phyloP scores from a whole-genome alignment of 2,329 filamentous ascomycete species.

The Neodidymelliopsis sp. region DNA sequence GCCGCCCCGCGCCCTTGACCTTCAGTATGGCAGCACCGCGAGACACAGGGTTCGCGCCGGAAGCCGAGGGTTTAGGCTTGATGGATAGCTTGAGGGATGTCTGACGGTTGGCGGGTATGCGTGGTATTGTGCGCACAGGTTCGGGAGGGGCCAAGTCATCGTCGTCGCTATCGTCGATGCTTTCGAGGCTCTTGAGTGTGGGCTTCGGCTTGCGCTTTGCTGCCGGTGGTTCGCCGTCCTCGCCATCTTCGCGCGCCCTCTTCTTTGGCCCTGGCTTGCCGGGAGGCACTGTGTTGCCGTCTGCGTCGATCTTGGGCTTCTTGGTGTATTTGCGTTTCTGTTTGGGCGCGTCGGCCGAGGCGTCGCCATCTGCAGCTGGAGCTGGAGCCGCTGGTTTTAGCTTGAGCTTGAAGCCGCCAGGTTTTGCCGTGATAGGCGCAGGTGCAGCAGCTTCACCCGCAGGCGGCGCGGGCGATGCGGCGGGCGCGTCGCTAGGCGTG shows the following conservation, averaged over 20 bases:
- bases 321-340: conserved; percentile 54
- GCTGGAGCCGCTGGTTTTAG: conserved; percentile 34
- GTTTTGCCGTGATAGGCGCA: conserved; percentile 21
- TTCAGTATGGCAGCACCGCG: conserved; percentile 40
- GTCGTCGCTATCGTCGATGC: conserved; percentile 33
- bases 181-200: conserved; percentile 42
- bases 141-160: conserved; percentile 32
- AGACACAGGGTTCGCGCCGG: conserved; percentile 17
- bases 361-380: conserved; percentile 34
- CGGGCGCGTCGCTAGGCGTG: conserved; percentile 30
- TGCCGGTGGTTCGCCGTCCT: conserved; percentile 34
- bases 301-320: conserved; percentile 47
- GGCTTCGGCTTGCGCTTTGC: conserved; percentile 48
- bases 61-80: conserved; percentile 38
- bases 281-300: conserved; percentile 32
- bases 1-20: conserved; percentile 45
- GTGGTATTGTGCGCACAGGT: conserved; percentile 11
- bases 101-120: conserved; percentile 23
- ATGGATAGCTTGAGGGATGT: conserved; percentile 43
- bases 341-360: conserved; percentile 46
- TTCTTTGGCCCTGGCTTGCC: conserved; percentile 44
- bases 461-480: conserved; percentile 21
- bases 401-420: conserved; percentile 41
- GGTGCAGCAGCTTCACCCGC: conserved; percentile 20
- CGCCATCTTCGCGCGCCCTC: conserved; percentile 47